Evolutionary conservation across 2,329 filamentous ascomycete species (phyloP), one percentile per base, ranked within the genome.

Genomic region (Aspergillus sp.): DNA sequence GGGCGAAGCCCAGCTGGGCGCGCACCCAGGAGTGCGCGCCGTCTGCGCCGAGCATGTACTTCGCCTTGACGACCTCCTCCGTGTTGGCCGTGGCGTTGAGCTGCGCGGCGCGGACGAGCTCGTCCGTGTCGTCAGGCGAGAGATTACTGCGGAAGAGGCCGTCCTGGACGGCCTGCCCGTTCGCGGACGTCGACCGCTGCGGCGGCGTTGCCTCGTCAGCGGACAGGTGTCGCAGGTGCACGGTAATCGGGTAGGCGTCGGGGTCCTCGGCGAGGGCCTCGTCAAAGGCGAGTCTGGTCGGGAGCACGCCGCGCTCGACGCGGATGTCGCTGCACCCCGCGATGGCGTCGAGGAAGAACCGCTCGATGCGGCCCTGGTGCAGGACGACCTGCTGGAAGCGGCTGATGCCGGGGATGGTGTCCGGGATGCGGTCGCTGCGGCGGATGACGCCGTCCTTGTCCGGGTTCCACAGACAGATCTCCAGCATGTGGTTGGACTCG

Each of bases 311-410:
- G 2, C 84, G 77, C 60, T 88, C 85, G 5, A 89, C 77, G 2
- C 64, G 63, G 40, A 85, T 78, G 13, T 78, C 76, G 5, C 78
- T 79, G 59, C 80, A 69, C 49, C 80, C 72, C 58, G 78, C 76
- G 48, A 88, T 81, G 36, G 80, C 77, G 56, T 88, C 84, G 0
- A 87, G 73, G 61, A 88, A 86, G 65, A 85, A 86, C 0, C 79
- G 76, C 63, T 90, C 87, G 55, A 89, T 83, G 1, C 86, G 80
- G 2, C 86, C 88, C 69, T 91, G 88, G 59, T 89, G 87, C 36
- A 91, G 68, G 3, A 88, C 83, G 3, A 84, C 80, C 63, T 89
- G 81, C 50, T 83, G 81, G 58, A 87, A 88, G 4, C 80, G 78
- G 19, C 79, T 85, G 46, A 87, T 74, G 0, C 82, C 84, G 0